Base-by-base conservation (phyloP, 2,329 filamentous ascomycete species). In the Stromatinia cepivora region DNA sequence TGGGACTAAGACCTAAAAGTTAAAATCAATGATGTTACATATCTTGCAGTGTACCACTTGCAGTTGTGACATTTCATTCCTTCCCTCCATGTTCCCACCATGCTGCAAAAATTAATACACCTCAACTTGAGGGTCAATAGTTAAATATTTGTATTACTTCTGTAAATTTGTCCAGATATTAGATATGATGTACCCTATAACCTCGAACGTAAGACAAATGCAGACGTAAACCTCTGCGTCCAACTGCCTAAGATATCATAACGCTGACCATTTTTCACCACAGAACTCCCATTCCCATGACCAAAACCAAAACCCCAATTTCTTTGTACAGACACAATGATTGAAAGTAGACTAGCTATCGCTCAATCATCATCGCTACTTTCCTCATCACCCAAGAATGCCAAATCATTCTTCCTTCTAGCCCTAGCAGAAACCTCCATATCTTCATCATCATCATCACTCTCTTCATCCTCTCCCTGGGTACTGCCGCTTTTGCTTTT, bases 301-400 rank as follows among this genome's bases (percentile, higher is more conserved):
- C 6, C 34, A 58, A 15, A 25, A 39, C 31, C 31, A 13, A 6
- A 53, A 9, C 3, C n/a, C 46, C 22, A 25, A 52, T 20, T 36
- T 25, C 2, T 64, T 52, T 64, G 5, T 64, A 53, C 61, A 64
- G 6, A 39, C 22, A 22, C 31, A 7, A 20, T 7, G 13, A 25
- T 1, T 5, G 36, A 34, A n/a, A 36, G 45, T 22, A 28, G 22
- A 52, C 31, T 34, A 22, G 28, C 17, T 25, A 2, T 36, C n/a
- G 31, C 31, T 68, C 48, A 69, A 54, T 69, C 67, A 53, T 73
- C 72, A 70, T 78, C 76, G 64, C 75, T 77, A 71, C 92, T 90
- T 70, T 87, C 89, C 54, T 92, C 90, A 72, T 88, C 86, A 17
- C 86, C 90, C 72, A 93, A 79, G 76, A 93, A 93, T 1, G 86